Evolutionary conservation across 1,284 basidiomycete genomes (phyloP), one percentile per base, ranked within the genome.

Genomic region (Cryptococcus sp.): DNA sequence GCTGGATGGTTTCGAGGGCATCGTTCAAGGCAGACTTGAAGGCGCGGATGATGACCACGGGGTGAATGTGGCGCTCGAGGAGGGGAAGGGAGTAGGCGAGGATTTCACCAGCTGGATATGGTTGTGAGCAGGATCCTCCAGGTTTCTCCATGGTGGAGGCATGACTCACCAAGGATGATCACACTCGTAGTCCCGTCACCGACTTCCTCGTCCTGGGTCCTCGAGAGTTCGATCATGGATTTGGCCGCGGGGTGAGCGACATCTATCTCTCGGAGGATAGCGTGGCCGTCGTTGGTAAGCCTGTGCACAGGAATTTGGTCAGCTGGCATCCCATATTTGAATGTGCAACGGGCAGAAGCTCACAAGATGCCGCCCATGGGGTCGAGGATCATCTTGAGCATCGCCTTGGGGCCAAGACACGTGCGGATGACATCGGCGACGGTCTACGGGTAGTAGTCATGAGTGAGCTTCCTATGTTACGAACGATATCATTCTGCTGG

Each of bases 321-420:
- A 63, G 65, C 21, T 47, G 7, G 0, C 4, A 15, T n/a, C 28
- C 33, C 9, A 28, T 33, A 37, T 37, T 28, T 11, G 24, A 21
- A 21, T 13, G 35, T 28, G 6, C 3, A 13, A 3, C 24, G n/a
- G 18, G 9, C 28, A 33, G 42, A 11, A 52, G 52, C 88, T 70
- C 64, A 93, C 91, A 95, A 71, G 67, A 96, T 96, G 53, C 93
- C 92, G 55, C 93, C 93, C 93, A 96, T 96, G 3, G 93, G 92
- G 80, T 98, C 93, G 48, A 97, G 80, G 68, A 98, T 97, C 95
- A 98, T 98, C 83, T 98, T 98, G 61, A 98, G 82, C 95, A 98
- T 98, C 44, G 94, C 87, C 75, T 96, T 95, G 4, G 95, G 95
- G 6, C 96, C 95, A 36, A 98, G 79, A 84, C 95, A 98, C 67